Percentiles rank a stretch among this genome's conserved stretches.
Conservation (phyloP, 805 yeast genomes). For the Cyberlindnera lachancei region DNA sequence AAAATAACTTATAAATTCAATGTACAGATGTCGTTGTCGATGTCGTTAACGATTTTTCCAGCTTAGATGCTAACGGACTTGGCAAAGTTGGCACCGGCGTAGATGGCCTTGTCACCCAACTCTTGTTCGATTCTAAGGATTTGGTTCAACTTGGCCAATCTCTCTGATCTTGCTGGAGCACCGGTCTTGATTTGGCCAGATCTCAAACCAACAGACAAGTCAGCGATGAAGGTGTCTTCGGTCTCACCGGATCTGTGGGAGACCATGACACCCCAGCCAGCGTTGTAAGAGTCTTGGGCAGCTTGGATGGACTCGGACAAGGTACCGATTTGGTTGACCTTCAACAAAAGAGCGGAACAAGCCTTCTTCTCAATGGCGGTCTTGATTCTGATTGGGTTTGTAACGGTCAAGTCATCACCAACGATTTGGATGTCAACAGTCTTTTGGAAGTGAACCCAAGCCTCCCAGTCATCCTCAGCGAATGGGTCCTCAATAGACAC, state of each 20-base stretch:
- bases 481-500: conserved; percentile 98
- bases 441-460: conserved; percentile 86
- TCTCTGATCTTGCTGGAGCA: conserved; percentile 99
- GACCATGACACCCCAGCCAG: conserved; percentile 99
- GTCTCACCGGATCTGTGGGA: conserved; percentile 99
- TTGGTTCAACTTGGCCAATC: conserved; percentile 98
- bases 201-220: conserved; percentile 95
- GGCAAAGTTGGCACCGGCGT: conserved; percentile 91
- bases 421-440: conserved; percentile 81
- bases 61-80: conserved; percentile 27
- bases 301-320: conserved; percentile 94
- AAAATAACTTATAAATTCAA: too few species aligned
- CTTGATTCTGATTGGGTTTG: conserved; percentile 92
- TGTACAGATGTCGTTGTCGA: too few species aligned
- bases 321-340: conserved; percentile 99
- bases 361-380: conserved; percentile 96
- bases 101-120: conserved; percentile 94
- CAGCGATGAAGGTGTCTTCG: conserved; percentile 98
- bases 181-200: conserved; percentile 99
- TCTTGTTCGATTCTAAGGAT: conserved; percentile 97
- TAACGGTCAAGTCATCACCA: conserved; percentile 97
- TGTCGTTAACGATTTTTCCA: too few species aligned
- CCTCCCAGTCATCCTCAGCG: conserved; percentile 99
- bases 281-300: conserved; percentile 89
- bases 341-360: conserved; percentile 88